Conservation (phyloP, 2,329 filamentous ascomycete genomes). For the Sarocladium strictum region DNA sequence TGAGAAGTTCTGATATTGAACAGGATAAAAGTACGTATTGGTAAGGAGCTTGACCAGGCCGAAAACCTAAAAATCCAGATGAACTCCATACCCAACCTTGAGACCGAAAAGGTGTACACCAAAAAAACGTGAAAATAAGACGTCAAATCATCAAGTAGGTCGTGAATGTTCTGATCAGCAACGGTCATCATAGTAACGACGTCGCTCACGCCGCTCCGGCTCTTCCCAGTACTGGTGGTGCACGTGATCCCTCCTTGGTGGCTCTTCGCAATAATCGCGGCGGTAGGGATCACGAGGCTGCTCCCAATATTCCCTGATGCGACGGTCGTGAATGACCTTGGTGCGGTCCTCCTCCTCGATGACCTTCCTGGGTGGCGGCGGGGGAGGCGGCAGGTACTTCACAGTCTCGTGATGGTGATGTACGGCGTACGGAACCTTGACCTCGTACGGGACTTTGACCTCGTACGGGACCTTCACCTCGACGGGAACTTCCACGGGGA, state of each 20-base stretch:
- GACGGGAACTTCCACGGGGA: slow-evolving; percentile 6
- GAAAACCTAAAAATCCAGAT: too few species aligned
- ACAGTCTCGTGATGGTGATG: slow-evolving; percentile 4
- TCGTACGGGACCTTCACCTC: slow-evolving; percentile 11
- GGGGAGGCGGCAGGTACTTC: slow-evolving; percentile 1
- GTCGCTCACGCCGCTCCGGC: background rate
- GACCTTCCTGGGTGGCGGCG: background rate
- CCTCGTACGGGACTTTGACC: slow-evolving; percentile 12
- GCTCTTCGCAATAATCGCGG: slow-evolving; percentile 5
- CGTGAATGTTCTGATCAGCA: background rate
- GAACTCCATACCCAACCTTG: background rate
- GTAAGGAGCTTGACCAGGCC: too few species aligned
- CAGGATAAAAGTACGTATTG: too few species aligned
- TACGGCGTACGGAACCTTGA: slow-evolving; percentile 11
- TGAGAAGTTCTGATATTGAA: too few species aligned
- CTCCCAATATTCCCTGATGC: slow-evolving; percentile 9
- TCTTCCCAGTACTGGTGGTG: slow-evolving; percentile 6
- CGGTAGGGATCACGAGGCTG: background rate
- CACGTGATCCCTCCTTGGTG: background rate
- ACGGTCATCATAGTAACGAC: slow-evolving; percentile 4
- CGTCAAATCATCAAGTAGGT: background rate
- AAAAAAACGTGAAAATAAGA: background rate
- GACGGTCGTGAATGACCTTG: slow-evolving; percentile 3
- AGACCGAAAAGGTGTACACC: background rate
- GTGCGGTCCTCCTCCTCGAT: slow-evolving; percentile 8